Evolutionary conservation across 1,284 basidiomycete genomes (phyloP).

Genomic region (Ganoderma lingzhi): DNA sequence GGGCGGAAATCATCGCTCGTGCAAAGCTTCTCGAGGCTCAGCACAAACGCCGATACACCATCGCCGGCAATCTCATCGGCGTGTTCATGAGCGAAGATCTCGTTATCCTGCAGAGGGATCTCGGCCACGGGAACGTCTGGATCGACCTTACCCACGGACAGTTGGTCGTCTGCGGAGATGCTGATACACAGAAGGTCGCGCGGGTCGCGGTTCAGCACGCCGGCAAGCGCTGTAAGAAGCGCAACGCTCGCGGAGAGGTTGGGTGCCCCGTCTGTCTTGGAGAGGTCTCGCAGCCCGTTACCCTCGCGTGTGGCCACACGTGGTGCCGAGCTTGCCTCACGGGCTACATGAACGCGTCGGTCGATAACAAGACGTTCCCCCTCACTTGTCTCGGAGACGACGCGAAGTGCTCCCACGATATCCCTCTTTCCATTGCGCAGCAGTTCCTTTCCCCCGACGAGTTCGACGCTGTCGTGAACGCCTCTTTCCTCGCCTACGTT

Average conservation of each 20-base stretch:
- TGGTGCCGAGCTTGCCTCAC: conserved; percentile 70
- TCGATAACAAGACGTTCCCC: conserved; percentile 70
- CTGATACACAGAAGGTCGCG: conserved; percentile 47
- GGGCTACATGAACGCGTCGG: conserved; percentile 62
- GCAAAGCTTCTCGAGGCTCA: conserved; percentile 50
- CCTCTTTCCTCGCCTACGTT: conserved; percentile 65
- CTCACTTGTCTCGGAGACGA: conserved; percentile 70
- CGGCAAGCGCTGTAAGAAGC: conserved; percentile 37
- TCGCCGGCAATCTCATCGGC: conserved; percentile 54
- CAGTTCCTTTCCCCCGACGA: conserved; percentile 56
- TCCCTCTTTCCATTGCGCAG: conserved; percentile 60
- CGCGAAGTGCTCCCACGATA: conserved; percentile 57
- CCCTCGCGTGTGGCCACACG: conserved; percentile 66
- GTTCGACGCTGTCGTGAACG: conserved; percentile 60
- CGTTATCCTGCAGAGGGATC: conserved; percentile 44
- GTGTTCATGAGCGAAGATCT: conserved; percentile 54
- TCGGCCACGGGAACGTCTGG: conserved; percentile 52
- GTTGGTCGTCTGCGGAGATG: conserved; percentile 48
- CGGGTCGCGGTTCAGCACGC: conserved; percentile 48
- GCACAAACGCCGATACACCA: conserved; percentile 50
- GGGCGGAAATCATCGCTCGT: conserved; percentile 54
- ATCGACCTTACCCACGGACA: conserved; percentile 40
- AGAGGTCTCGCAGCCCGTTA: conserved; percentile 56
- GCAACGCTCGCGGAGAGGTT: conserved; percentile 29
- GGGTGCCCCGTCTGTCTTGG: conserved; percentile 70